A percentile compares a stretch with the other conserved stretches of the same genome.
Conservation (phyloP, 2,329 filamentous ascomycete genomes). For the Ophiostoma quercus region DNA sequence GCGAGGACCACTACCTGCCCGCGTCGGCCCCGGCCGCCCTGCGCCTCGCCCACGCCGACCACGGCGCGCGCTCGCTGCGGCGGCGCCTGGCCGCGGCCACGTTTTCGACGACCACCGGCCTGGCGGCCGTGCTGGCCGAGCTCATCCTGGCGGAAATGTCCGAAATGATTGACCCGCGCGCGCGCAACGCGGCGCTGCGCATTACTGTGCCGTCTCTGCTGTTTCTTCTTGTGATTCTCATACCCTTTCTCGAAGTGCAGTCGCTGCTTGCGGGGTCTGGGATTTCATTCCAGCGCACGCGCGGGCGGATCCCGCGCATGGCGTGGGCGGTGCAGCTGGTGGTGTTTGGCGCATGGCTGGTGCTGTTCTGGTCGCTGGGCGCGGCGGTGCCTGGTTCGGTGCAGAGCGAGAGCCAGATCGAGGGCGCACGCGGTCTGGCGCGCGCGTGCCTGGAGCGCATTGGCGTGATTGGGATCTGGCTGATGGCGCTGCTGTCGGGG, state of each 20-base stretch:
- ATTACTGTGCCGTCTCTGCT: conserved; percentile 66
- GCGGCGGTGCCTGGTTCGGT: conserved; percentile 44
- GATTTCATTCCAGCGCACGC: conserved; percentile 57
- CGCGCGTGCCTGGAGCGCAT: conserved; percentile 62
- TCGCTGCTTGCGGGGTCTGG: conserved; percentile 54
- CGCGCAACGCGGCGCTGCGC: conserved; percentile 62
- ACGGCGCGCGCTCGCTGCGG: conserved; percentile 48
- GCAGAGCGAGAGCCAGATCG: conserved; percentile 22
- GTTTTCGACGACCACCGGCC: conserved; percentile 70
- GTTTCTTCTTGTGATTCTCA: conserved; percentile 65
- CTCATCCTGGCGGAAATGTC: conserved; percentile 80
- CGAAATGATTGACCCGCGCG: conserved; percentile 63
- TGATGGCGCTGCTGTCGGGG: conserved; percentile 84
- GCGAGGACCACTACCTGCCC: conserved; percentile 57
- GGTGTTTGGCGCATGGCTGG: conserved; percentile 64
- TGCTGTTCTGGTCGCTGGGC: conserved; percentile 71
- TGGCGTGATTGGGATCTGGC: conserved; percentile 75
- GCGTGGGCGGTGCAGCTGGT: conserved; percentile 60
- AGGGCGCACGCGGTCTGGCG: conserved; percentile 35
- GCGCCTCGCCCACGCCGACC: conserved; percentile 54
- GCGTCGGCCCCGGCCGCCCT: conserved; percentile 56
- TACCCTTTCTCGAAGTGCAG: conserved; percentile 74
- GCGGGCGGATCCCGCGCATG: conserved; percentile 51
- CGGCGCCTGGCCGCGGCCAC: conserved; percentile 55
- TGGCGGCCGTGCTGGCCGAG: conserved; percentile 72